These are phyloP conservation scores for Onygena corvina DNA, from an alignment of 2,329 filamentous ascomycete genomes.

Conservation along the genomic window DNA sequence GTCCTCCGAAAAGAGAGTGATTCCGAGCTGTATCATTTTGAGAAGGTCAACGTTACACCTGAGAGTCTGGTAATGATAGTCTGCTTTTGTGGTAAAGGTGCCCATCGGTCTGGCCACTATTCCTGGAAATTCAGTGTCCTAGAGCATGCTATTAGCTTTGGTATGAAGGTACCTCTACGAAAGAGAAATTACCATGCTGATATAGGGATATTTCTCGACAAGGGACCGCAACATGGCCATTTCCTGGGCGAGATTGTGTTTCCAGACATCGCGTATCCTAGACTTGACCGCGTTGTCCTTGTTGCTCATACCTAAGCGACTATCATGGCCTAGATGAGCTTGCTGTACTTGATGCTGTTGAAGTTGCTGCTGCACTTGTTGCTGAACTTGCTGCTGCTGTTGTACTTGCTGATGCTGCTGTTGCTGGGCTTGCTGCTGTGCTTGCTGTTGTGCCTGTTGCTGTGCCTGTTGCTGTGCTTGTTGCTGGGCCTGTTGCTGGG, in stretches of 20 bases:
- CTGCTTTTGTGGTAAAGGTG: constrained; percentile 83
- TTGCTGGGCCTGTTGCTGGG: constrained; percentile 39
- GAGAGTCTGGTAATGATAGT: constrained; percentile 97
- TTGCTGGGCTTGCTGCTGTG: no score
- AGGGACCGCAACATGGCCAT: constrained; percentile 73
- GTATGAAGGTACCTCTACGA: neutral
- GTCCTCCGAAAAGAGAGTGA: constrained; percentile 83
- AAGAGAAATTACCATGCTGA: constrained; percentile 70
- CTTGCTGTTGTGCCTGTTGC: constrained; percentile 45
- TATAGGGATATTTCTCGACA: constrained; percentile 84
- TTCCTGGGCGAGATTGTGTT: constrained; percentile 78
- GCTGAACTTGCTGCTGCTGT: constrained; percentile 44
- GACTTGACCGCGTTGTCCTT: constrained; percentile 52
- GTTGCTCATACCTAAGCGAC: constrained; percentile 42
- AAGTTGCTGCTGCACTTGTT: constrained; percentile 40
- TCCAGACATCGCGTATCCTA: constrained; percentile 93
- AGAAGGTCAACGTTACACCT: constrained; percentile 95
- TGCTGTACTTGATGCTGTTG: constrained; percentile 46
- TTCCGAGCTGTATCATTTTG: constrained; percentile 92
- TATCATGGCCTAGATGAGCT: constrained; percentile 34
- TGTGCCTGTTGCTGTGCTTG: constrained; percentile 40
- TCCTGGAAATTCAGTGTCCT: constrained; percentile 98
- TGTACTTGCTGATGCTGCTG: constrained; percentile 46
- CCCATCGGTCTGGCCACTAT: constrained; percentile 94
- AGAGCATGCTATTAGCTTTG: constrained; percentile 11